Percentiles rank a stretch among this genome's conserved stretches.
phyloP scores from a whole-genome alignment of 352 stramenopile species.

The Aphanomyces stellatus region DNA sequence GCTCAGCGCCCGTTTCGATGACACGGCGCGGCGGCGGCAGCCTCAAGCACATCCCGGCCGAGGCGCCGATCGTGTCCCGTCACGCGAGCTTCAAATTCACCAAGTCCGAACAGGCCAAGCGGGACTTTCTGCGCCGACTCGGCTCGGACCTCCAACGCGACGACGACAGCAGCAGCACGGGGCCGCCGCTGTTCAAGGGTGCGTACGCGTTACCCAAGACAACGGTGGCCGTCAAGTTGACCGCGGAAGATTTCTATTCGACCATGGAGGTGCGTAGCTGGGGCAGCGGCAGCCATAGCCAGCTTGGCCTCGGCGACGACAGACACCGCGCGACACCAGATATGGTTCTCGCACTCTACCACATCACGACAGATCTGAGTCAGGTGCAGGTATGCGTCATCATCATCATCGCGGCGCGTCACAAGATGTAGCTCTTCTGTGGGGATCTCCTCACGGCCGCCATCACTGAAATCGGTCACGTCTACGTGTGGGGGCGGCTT shows the following conservation, averaged over 20 bases:
- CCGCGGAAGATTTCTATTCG: conserved; percentile 5
- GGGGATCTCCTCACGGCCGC: background rate
- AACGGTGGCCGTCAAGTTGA: background rate
- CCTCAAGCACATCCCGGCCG: no score
- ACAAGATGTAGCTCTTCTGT: background rate
- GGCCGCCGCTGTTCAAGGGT: no score
- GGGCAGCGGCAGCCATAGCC: conserved; percentile 9
- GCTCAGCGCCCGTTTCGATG: no score
- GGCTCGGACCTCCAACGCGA: background rate
- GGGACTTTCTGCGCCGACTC: conserved; percentile 1
- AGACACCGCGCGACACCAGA: conserved; percentile 1
- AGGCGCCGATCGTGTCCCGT: no score
- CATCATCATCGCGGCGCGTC: background rate
- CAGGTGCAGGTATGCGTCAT: background rate
- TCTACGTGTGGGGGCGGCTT: background rate
- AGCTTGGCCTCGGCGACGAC: conserved; percentile 15
- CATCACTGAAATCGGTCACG: conserved; percentile 4
- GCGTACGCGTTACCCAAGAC: background rate
- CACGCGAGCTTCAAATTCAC: background rate
- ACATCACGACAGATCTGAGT: background rate
- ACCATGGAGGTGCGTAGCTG: conserved; percentile 10
- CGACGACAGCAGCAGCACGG: background rate
- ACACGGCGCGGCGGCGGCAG: no score
- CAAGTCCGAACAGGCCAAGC: conserved; percentile 12
- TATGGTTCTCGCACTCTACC: background rate